phyloP scores from a whole-genome alignment of 2,329 filamentous ascomycete genomes.

The Verticillium tricorpus region DNA sequence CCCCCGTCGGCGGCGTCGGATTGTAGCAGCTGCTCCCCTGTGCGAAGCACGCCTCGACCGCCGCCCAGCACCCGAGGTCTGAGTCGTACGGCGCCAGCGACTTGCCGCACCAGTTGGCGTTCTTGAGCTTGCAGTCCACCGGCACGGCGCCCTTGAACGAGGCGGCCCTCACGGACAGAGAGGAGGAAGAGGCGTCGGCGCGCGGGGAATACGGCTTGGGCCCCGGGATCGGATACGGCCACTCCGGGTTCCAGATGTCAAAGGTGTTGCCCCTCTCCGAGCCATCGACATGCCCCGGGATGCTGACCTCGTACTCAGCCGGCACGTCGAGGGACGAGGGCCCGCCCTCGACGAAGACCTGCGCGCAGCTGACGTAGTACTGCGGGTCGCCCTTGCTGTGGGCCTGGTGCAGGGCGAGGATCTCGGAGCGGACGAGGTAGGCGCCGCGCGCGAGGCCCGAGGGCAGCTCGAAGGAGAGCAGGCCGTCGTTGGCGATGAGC shows the following conservation, averaged over 20 bases:
- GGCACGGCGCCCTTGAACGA: conserved; percentile 46
- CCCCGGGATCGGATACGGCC: conserved; percentile 55
- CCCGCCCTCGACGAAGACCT: conserved; percentile 55
- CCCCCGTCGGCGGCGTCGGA: conserved; percentile 53
- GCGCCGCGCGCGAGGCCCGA: conserved; percentile 56
- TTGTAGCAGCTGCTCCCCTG: conserved; percentile 59
- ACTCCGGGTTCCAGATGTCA: conserved; percentile 56
- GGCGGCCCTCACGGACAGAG: conserved; percentile 8
- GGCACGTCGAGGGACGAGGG: conserved; percentile 46
- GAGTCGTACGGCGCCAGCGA: conserved; percentile 54
- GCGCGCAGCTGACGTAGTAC: conserved; percentile 69
- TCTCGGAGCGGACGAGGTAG: conserved; percentile 68
- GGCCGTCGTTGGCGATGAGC: conserved; percentile 59
- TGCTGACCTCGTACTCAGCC: conserved; percentile 47
- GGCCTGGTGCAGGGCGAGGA: conserved; percentile 64
- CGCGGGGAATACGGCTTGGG: conserved; percentile 46
- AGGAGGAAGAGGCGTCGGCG: conserved; percentile 3
- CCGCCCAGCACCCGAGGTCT: conserved; percentile 56
- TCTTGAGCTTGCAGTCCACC: conserved; percentile 54
- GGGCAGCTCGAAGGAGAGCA: conserved; percentile 60
- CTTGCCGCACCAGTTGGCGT: conserved; percentile 68
- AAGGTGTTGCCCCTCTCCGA: conserved; percentile 54
- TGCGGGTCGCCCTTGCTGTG: conserved; percentile 54
- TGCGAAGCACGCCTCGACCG: conserved; percentile 50
- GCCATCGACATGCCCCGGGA: conserved; percentile 60